Percentiles rank a stretch among this genome's conserved stretches.
phyloP scores from a whole-genome alignment of 345 rosid genomes.

The Rubroshorea leprosula region DNA sequence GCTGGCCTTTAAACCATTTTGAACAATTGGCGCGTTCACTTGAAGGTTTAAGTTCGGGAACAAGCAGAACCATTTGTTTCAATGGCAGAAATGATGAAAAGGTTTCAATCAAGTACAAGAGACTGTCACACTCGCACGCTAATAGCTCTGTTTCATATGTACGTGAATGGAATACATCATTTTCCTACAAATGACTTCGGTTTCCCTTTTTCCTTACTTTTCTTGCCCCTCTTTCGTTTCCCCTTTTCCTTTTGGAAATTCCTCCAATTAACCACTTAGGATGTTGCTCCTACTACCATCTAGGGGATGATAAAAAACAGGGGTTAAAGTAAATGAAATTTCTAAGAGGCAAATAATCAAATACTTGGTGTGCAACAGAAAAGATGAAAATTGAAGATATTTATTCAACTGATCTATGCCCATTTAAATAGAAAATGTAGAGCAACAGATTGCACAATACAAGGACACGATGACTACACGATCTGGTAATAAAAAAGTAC shows the following conservation, averaged over 20 bases:
- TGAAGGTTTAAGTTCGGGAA: constrained; percentile 59
- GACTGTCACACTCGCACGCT: constrained; percentile 51
- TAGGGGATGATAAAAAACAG: too few species aligned
- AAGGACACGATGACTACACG: too few species aligned
- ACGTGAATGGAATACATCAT: constrained; percentile 10
- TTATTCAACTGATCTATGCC: too few species aligned
- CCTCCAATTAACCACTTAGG: constrained; percentile 16
- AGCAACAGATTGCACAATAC: too few species aligned
- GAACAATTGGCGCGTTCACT: background rate
- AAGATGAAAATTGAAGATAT: too few species aligned
- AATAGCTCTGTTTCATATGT: constrained; percentile 41
- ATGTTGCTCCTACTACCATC: constrained; percentile 20
- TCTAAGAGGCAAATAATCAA: too few species aligned
- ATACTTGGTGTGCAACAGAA: too few species aligned
- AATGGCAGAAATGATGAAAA: constrained; percentile 78
- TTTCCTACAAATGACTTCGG: background rate
- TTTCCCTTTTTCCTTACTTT: background rate
- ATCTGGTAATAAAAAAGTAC: too few species aligned
- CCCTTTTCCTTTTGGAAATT: constrained; percentile 1
- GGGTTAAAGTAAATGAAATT: too few species aligned
- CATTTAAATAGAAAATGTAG: too few species aligned
- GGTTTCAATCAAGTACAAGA: constrained; percentile 81
- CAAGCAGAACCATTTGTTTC: constrained; percentile 51
- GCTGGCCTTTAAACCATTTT: background rate
- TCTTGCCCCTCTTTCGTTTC: background rate